Percentiles rank a stretch among this genome's conserved stretches.
These are phyloP conservation scores for Apium graveolens DNA, from an alignment of 129 eudicot species.

Conservation along the genomic window DNA sequence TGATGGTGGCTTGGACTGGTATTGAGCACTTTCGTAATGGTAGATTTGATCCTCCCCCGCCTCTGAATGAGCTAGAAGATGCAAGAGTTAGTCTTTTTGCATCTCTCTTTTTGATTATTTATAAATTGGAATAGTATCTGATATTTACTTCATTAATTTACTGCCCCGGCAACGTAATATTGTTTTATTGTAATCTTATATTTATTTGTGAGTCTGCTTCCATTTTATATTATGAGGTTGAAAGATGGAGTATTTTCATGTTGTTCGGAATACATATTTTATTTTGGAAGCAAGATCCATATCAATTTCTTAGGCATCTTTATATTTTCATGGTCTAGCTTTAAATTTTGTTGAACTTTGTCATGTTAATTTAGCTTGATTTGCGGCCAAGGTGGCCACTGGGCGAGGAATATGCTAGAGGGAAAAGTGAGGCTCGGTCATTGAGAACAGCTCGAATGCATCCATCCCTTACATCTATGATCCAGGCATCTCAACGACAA, in stretches of 20 bases:
- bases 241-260: neutral
- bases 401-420: constrained; percentile 84
- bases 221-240: neutral
- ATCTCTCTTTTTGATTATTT: neutral
- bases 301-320: neutral
- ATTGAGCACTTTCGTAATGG: constrained; percentile 86
- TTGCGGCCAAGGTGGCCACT: constrained; percentile 97
- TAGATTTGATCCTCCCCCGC: constrained; percentile 95
- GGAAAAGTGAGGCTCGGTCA: constrained; percentile 84
- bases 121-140: neutral
- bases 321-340: neutral
- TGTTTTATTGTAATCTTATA: neutral
- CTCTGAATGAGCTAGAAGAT: constrained; percentile 70
- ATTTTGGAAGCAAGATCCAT: neutral
- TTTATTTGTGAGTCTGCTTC: neutral
- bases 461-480: constrained; percentile 84
- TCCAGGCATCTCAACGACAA: constrained; percentile 54
- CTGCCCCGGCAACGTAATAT: neutral
- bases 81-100: constrained; percentile 41
- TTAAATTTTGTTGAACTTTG: neutral
- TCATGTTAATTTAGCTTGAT: constrained; percentile 47
- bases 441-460: constrained; percentile 70
- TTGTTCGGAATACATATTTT: neutral
- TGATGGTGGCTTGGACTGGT: constrained; percentile 98
- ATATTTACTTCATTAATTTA: neutral